Evolutionary conservation across 768 basidiomycete species (phyloP), one percentile per base, ranked within the genome.

Genomic region (Leucocoprinus sp.): DNA sequence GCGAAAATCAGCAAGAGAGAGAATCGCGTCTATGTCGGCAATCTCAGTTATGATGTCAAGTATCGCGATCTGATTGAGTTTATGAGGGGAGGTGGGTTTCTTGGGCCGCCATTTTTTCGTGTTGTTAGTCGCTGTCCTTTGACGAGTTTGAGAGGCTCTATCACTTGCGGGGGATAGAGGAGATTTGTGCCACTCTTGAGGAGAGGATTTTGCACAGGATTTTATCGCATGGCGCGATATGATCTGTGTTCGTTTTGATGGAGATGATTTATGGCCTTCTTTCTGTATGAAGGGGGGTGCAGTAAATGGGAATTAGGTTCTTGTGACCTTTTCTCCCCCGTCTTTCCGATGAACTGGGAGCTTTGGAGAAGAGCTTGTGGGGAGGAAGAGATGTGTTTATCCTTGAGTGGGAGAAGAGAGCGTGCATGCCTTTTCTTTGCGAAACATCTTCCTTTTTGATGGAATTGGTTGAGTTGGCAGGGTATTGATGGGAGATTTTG

Each of bases 11-110:
- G 88, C 84, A 91, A 93, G 78, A 80, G 90, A 70, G 96, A 98
- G 75, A 92, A 97, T 65, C 78, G 95, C 56, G 92, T 98, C 58
- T 99, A 99, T 60, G 91, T 97, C 64, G 95, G 96, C 61, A 99
- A 99, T 66, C 80, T 99, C 68, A 91, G 89, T 63, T 99, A 97
- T 75, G 90, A 95, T 65, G 90, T 93, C 82, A 93, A 85, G 70
- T 98, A 95, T 71, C 80, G 92, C 69, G 96, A 98, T 73, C 75
- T 99, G 67, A 92, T 93, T 80, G 92, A 97, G 82, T 97, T 96
- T 64, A 95, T 96, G 92, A 79, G 89, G 84, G 89, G 90, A 92
- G 93, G 93, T 96, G 89, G 85, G 93, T 93, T 70, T 80, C 24
- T 17, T 78, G 80, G 82, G n/a, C n/a, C 35, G 75, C 70, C 62